These are phyloP conservation scores for Pyricularia pennisetigena DNA, from an alignment of 2,329 filamentous ascomycete genomes.

Conservation along the genomic window DNA sequence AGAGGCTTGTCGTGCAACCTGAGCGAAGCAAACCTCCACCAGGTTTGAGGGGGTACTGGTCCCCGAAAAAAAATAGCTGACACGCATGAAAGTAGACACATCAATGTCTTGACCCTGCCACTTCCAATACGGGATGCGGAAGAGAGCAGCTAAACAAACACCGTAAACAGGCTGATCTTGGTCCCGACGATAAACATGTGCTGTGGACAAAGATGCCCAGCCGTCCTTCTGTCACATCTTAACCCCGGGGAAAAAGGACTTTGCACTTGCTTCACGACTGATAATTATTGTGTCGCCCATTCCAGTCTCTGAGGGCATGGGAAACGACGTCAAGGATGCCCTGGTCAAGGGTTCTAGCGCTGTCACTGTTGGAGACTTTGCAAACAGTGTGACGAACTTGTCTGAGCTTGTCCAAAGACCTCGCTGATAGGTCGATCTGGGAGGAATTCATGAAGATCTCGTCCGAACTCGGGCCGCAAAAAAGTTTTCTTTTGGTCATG, in stretches of 20 bases:
- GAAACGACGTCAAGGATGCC: not conserved
- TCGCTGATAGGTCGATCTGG: not conserved
- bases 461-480: not conserved
- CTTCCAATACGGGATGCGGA: not conserved
- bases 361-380: not conserved
- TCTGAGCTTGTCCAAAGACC: not conserved
- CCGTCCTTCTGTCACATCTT: not conserved
- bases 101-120: not conserved
- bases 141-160: not conserved
- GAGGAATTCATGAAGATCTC: not conserved
- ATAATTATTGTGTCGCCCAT: not conserved
- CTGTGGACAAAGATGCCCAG: not conserved
- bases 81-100: not conserved
- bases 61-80: not conserved
- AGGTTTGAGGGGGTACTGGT: not conserved
- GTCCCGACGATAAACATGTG: not conserved
- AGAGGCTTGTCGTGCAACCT: not conserved
- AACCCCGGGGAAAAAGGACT: not conserved
- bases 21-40: not conserved
- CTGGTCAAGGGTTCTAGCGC: not conserved
- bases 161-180: not conserved
- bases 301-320: not conserved
- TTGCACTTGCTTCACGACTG: not conserved
- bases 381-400: not conserved
- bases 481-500: not conserved